Base-by-base conservation (phyloP, 2,329 filamentous ascomycete genomes). In the Diaporthe helianthi region DNA sequence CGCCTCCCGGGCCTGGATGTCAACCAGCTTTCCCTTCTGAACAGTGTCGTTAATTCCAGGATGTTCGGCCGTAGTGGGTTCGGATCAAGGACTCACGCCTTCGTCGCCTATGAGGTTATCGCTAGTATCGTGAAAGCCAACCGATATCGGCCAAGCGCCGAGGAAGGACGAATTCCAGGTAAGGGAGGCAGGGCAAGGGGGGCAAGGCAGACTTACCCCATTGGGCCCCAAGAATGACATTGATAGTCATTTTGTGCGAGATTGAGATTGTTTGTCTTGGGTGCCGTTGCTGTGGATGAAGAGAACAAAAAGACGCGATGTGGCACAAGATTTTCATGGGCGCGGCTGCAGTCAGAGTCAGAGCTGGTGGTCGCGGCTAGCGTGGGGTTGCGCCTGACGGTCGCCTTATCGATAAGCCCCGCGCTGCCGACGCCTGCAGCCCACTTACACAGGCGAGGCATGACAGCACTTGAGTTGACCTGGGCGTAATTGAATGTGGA, bases 11-110 rank as follows among this genome's bases (percentile, higher is more conserved):
- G 81, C 82, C 72, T 86, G 83, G 73, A 86, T 85, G 74, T 87
- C 87, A 76, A 86, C 86, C 72, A 89, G 85, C 78, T 89, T 89
- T 72, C 87, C 87, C 77, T 87, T 76, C 53, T 58, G 53, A 41
- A 41, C 8, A 58, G 33, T 41, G 26, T 58, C 33, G 53, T 58
- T 12, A 58, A 58, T 41, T 13, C 41, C 33, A 5, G 22, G 22
- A 41, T 58, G 53, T 26, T 22, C 13, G 22, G 53, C 33, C 13
- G 53, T 24, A n/a, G 41, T 58, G 53, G 33, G 53, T 58, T 58
- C 33, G 33, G 53, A 58, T 58, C n/a, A 33, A 26, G 53, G 53
- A 58, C 53, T 58, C 53, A 58, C 53, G 53, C 53, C 53, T 58
- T 58, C 53, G 53, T 58, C 53, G 53, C 53, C 53, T 58, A 26